phyloP scores from a whole-genome alignment of 2,329 filamentous ascomycete species.

The Metarhizium sp. region DNA sequence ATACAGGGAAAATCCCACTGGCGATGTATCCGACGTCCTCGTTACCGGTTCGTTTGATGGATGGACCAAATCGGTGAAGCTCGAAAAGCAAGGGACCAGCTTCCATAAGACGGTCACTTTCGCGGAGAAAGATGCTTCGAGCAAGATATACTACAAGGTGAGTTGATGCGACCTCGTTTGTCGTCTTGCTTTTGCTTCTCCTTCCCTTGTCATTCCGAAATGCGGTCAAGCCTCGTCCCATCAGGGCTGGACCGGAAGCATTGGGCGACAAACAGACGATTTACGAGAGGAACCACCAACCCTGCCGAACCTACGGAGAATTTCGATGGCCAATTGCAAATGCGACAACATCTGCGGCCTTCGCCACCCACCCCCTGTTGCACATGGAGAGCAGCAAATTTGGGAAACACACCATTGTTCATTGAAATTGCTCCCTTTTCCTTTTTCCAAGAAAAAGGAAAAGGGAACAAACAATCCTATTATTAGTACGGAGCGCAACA shows the following conservation, averaged over 20 bases:
- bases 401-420: neutral
- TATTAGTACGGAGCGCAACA: neutral
- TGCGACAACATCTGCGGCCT: neutral
- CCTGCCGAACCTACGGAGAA: neutral
- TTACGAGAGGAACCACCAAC: neutral
- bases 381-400: neutral
- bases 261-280: neutral
- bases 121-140: conserved; percentile 37
- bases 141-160: conserved; percentile 95
- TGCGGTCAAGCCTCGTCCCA: neutral
- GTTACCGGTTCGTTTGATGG: conserved; percentile 94
- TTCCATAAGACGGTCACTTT: conserved; percentile 79
- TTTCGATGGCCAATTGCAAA: neutral
- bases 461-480: neutral
- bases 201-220: neutral
- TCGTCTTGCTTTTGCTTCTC: neutral
- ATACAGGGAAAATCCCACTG: conserved; percentile 70
- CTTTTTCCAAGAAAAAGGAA: neutral
- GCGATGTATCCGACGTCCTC: conserved; percentile 58
- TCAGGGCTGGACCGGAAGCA: neutral
- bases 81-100: conserved; percentile 63
- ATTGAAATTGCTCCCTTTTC: neutral
- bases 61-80: conserved; percentile 79
- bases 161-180: neutral
- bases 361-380: neutral